Base-by-base conservation (phyloP, 441 rosid genomes). In the Lepidium campestre region DNA sequence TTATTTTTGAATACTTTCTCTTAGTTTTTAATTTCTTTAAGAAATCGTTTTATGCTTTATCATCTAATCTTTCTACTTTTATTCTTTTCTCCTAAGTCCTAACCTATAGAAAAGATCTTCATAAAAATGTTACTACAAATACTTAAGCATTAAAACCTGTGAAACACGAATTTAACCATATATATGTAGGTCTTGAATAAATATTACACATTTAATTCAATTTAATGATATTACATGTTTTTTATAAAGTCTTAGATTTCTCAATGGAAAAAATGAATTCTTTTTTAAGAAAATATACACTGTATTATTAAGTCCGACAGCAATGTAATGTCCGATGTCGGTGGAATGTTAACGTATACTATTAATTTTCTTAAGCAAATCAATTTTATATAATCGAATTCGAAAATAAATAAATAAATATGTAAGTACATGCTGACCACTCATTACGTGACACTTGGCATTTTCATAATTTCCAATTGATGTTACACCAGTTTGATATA, bases 321-420 rank as follows among this genome's bases (percentile, higher is more conserved):
- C 75, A 54, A 44, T 70, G 40, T 62, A 46, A 55, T 36, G 50
- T 54, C 75, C 52, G 14, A 47, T 64, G 71, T 71, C 60, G 75
- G 75, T 71, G 70, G 59, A 1, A 40, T 64, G 71, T 52, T 61
- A 42, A 20, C 18, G 29, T 25, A 25, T 25, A 25, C 10, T 32
- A 54, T 57, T 37, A 13, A n/a, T 27, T 10, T 41, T 14, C 6
- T 44, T 31, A 45, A 31, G 20, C 31, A 45, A 32, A 32, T 61
- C 42, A 25, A 4, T 18, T 12, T 32, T 13, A 12, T 13, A 12
- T 25, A 13, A 19, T 60, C 3, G 11, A n/a, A 9, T 42, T 59
- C 11, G 52, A 59, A 42, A 11, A 29, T 0, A 58, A 22, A 37
- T 14, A 27, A 52, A 29, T 14, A 54, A 54, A 25, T 14, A 4